Evolutionary conservation across 1,284 basidiomycete species (phyloP), one percentile per base, ranked within the genome.

Genomic region (Phylloporus sp.): DNA sequence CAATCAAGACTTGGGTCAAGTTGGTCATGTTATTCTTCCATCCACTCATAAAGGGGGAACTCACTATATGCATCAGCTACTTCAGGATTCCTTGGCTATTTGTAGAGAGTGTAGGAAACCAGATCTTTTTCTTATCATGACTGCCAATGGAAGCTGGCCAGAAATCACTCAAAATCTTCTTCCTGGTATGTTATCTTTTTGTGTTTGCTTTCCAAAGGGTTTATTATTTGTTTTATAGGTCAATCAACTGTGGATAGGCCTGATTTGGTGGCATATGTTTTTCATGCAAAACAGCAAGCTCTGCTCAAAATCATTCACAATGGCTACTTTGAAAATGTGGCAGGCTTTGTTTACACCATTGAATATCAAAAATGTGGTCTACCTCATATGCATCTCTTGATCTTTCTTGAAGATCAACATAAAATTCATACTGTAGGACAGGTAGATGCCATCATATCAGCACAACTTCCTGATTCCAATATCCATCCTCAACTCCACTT

Each of bases 201-300:
- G n/a, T n/a, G n/a, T n/a, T n/a, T n/a, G n/a, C n/a, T n/a, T n/a
- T n/a, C n/a, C n/a, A n/a, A n/a, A 10, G 49, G n/a, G 24, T 46
- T n/a, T n/a, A 46, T 24, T n/a, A 46, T 13, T 13, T 28, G 6
- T 39, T 18, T 22, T 40, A 24, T 55, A 68, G 66, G 58, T 26
- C 81, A 86, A 61, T 70, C 67, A 15, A 58, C 77, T 29, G 62
- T 71, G 40, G 82, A 86, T n/a, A n/a, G n/a, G n/a, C n/a, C n/a
- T n/a, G n/a, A n/a, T n/a, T n/a, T n/a, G n/a, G n/a, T n/a, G n/a
- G n/a, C n/a, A n/a, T n/a, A n/a, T n/a, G n/a, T n/a, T n/a, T n/a
- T n/a, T n/a, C n/a, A n/a, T n/a, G n/a, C n/a, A n/a, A n/a, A n/a
- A n/a, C n/a, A n/a, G n/a, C n/a, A n/a, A n/a, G n/a, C n/a, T n/a